Base-by-base conservation (phyloP, 805 yeast species). In the Metschnikowia shivogae region DNA sequence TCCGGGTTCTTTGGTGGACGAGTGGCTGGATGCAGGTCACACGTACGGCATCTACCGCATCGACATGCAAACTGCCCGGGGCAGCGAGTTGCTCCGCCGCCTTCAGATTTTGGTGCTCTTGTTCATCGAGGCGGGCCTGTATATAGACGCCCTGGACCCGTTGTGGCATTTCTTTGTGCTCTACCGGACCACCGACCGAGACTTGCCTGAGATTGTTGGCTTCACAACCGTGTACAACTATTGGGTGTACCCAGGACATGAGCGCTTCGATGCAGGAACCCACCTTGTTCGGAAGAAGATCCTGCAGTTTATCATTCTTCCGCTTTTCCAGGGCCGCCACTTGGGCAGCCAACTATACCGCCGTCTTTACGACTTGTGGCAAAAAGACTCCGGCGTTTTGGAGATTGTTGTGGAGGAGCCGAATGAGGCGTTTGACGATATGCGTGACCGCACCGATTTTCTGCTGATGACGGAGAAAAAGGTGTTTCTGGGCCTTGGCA, bases 401-500 rank as follows among this genome's bases (percentile, higher is more conserved):
- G 95, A 90, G 55, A 75, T 93, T 33, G 88, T 92, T 0, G 89
- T 93, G 4, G 98, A 93, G 61, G 99, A 93, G 61, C 98, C 98
- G 3, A 86, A 85, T 58, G 97, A 89, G 60, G 80, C 81, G 30
- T 92, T 93, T 65, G 99, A 93, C 59, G 95, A 87, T 58, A 69
- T 93, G 53, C 75, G 99, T 47, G 97, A 93, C 60, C 70, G 92
- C 28, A 76, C 82, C 50, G 98, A 93, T 58, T 69, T 89, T 53
- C 39, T 44, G n/a, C 47, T 67, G 37, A 38, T 55, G 42, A 27
- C 42, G n/a, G 44, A 26, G 14, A 11, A 28, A 9, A 44, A 42
- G 10, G 32, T 54, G 10, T 53, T 48, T 19, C 29, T 44, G 44
- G 42, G 33, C 39, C 30, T 43, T 10, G 33, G 48, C 30, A 43